Evolutionary conservation across 805 yeast species (phyloP).

Genomic region (Suhomyces kilbournensis): DNA sequence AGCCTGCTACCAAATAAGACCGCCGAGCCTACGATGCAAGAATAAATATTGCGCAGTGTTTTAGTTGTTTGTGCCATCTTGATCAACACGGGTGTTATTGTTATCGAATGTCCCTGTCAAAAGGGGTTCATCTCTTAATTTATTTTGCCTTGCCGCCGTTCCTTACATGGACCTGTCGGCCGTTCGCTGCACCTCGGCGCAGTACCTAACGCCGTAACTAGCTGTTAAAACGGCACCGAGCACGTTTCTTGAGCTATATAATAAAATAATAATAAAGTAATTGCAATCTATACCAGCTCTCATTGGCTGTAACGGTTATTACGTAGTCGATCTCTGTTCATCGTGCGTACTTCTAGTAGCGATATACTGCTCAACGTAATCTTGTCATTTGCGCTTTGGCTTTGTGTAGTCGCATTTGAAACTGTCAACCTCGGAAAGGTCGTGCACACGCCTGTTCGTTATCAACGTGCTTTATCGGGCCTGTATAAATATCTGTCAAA

Average conservation of each 20-base stretch:
- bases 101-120: neutral
- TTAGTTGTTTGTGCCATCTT: neutral
- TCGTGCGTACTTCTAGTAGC: neutral
- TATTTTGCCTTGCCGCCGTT: neutral
- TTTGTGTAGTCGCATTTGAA: neutral
- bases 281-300: neutral
- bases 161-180: neutral
- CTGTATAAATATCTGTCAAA: neutral
- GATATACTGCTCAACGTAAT: neutral
- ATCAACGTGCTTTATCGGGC: constrained; percentile 3
- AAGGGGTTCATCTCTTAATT: neutral
- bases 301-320: neutral
- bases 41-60: neutral
- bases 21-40: neutral
- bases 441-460: neutral
- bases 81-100: neutral
- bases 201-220: neutral
- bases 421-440: neutral
- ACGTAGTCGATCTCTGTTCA: neutral
- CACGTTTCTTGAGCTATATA: neutral
- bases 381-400: neutral
- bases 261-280: neutral
- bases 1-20: neutral
- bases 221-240: neutral
- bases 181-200: neutral